These are phyloP conservation scores for Rhodamnia rubescens DNA, from an alignment of 345 rosid genomes.

Conservation along the genomic window DNA sequence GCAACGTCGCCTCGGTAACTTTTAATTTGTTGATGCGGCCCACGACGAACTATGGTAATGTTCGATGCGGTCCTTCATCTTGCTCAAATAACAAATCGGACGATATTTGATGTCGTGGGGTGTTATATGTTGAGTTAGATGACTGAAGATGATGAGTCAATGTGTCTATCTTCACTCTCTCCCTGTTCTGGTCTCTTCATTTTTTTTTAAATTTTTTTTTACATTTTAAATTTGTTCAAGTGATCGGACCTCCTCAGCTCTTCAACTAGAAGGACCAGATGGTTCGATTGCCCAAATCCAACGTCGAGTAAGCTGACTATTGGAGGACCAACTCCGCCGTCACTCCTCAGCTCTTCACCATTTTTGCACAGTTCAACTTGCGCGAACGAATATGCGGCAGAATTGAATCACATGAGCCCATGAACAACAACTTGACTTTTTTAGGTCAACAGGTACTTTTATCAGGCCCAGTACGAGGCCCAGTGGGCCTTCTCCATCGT, in stretches of 20 bases:
- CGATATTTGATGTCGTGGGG: neutral
- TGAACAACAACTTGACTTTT: neutral
- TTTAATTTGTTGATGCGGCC: too few species aligned
- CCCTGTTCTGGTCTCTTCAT: neutral
- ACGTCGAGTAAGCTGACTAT: neutral
- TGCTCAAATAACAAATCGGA: neutral
- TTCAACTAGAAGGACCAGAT: neutral
- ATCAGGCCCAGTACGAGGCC: neutral
- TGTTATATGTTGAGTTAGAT: neutral
- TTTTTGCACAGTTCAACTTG: neutral
- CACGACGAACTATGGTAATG: neutral
- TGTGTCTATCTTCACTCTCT: neutral
- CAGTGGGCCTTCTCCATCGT: neutral
- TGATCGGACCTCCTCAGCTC: neutral
- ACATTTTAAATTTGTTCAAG: neutral
- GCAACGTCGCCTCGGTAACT: too few species aligned
- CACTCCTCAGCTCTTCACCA: neutral
- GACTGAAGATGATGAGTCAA: neutral
- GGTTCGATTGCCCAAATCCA: neutral
- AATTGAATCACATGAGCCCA: neutral
- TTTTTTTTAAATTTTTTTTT: too few species aligned
- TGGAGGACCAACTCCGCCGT: neutral
- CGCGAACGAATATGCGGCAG: neutral
- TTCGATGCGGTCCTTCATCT: rapidly evolving
- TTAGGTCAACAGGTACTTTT: neutral